Conservation (phyloP, 768 basidiomycete genomes). For the Tricholoma terreum region DNA sequence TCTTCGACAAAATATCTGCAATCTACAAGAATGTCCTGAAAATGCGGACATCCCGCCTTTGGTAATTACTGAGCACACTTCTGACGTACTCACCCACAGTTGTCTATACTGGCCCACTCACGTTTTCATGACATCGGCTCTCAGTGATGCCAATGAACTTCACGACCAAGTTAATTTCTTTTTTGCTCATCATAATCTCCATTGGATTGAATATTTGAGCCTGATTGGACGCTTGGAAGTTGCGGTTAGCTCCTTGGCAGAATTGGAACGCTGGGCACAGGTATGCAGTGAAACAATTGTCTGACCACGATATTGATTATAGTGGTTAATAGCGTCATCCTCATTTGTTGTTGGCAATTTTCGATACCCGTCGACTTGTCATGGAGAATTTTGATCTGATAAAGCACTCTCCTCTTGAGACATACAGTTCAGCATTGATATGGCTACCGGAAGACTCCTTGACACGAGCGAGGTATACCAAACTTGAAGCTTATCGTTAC, state of each 20-base stretch:
- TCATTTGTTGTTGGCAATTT: background rate
- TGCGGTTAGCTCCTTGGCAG: conserved; percentile 4
- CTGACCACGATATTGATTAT: background rate
- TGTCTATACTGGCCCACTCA: conserved; percentile 10
- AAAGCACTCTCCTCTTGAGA: background rate
- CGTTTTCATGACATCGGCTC: background rate
- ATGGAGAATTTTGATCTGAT: background rate
- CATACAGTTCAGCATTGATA: background rate
- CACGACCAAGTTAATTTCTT: background rate
- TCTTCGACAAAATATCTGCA: conserved; percentile 7
- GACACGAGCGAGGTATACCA: background rate
- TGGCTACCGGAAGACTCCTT: background rate
- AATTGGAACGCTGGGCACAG: background rate
- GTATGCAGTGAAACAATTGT: background rate
- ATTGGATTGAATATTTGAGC: conserved; percentile 8
- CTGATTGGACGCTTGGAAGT: background rate
- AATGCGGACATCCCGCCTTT: background rate
- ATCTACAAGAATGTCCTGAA: background rate
- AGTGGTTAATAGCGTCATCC: background rate
- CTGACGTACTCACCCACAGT: background rate
- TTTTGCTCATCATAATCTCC: conserved; percentile 2
- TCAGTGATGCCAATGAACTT: background rate
- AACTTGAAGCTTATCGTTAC: background rate
- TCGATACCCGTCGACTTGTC: background rate
- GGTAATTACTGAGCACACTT: background rate